Evolutionary conservation across 2,329 filamentous ascomycete genomes (phyloP).

Genomic region (Ceratocystis papillata): DNA sequence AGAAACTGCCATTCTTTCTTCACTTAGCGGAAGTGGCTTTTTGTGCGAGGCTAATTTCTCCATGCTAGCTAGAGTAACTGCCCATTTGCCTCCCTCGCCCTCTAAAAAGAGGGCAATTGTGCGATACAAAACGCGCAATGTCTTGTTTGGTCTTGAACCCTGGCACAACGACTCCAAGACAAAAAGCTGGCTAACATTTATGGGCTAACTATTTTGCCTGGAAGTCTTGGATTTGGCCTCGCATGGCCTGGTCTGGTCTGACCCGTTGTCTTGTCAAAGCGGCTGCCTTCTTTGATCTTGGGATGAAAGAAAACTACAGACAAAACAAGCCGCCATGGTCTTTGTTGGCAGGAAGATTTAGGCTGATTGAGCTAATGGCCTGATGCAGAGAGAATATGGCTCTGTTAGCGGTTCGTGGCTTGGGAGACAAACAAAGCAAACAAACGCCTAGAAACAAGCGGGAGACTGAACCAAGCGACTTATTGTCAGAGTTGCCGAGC

Average conservation of each 20-base stretch:
- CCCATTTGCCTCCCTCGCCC: background rate
- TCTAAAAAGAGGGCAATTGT: background rate
- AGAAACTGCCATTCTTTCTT: background rate
- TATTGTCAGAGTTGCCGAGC: conserved; percentile 11
- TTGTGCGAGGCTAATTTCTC: no score
- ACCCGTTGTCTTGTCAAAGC: background rate
- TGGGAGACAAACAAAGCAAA: background rate
- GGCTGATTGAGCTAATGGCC: no score
- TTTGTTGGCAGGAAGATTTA: no score
- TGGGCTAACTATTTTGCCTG: background rate
- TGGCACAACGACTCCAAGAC: conserved; percentile 1
- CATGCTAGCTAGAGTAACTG: background rate
- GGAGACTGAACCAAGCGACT: background rate
- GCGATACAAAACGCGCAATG: conserved; percentile 7
- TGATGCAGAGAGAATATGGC: no score
- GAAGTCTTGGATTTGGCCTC: background rate
- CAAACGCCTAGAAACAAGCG: background rate
- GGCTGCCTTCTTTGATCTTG: background rate
- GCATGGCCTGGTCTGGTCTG: background rate
- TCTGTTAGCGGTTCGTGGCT: background rate
- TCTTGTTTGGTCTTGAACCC: conserved; percentile 12
- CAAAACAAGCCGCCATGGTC: no score
- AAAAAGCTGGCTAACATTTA: background rate
- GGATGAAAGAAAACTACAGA: background rate
- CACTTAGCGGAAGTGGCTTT: no score